These are phyloP conservation scores for Nannochloropsis salina DNA, from an alignment of 108 stramenopile genomes.

Conservation along the genomic window DNA sequence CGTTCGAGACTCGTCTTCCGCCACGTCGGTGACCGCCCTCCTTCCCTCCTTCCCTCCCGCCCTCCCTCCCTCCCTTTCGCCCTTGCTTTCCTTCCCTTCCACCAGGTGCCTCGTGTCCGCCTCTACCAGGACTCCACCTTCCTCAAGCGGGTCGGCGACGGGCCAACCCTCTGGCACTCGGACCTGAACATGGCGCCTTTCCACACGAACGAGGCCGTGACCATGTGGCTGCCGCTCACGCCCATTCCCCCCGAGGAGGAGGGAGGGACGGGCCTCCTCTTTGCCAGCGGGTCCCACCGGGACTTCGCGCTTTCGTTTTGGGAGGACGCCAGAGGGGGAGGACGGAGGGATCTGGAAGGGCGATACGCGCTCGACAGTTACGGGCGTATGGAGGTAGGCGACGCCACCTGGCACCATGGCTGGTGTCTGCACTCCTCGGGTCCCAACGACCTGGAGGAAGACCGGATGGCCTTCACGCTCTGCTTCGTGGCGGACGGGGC, in stretches of 20 bases:
- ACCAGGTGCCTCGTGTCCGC: conserved; percentile 6
- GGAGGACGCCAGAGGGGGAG: conserved; percentile 31
- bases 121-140: conserved; percentile 48
- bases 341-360: conserved; percentile 34
- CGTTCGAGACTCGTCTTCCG: neutral
- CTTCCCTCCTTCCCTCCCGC: conserved; percentile 21
- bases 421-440: conserved; percentile 50
- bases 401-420: conserved; percentile 51
- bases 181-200: conserved; percentile 52
- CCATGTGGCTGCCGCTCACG: conserved; percentile 47
- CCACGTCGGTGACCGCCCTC: conserved; percentile 22
- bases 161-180: conserved; percentile 47
- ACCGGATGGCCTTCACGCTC: conserved; percentile 41
- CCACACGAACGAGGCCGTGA: conserved; percentile 52
- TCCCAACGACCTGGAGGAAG: conserved; percentile 30
- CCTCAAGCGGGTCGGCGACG: conserved; percentile 46
- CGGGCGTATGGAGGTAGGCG: conserved; percentile 31
- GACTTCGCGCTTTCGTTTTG: conserved; percentile 51
- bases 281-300: conserved; percentile 39
- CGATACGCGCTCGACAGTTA: conserved; percentile 30
- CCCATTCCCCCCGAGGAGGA: conserved; percentile 28
- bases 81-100: neutral
- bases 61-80: neutral
- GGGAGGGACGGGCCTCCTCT: conserved; percentile 41
- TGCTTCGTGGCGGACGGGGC: conserved; percentile 45